Evolutionary conservation across 306 rosid genomes (phyloP), one percentile per base, ranked within the genome.

Genomic region (Castanopsis chinensis): DNA sequence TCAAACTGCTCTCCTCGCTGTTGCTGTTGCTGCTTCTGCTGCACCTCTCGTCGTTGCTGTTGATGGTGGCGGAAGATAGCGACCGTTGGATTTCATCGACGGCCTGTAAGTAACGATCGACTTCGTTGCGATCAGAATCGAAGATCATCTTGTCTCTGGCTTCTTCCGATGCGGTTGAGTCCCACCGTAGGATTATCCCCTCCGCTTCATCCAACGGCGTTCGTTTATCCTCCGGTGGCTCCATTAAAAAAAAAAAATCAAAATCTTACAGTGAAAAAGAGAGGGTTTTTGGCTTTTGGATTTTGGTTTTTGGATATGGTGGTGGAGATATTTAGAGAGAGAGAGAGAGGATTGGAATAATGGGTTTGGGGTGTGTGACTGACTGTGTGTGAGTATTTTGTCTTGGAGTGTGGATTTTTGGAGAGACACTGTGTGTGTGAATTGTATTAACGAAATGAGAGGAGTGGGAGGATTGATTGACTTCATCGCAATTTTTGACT

Each of bases 81-180:
- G 97, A 93, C 21, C 89, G 92, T 71, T 90, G 99, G 92, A 96
- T 93, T 89, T 93, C 92, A 52, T 96, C 99, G 3, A 96, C 97
- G 64, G 99, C 99, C 15, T 65, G 88, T 23, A 96, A 88, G 79
- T 96, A 96, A 21, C 85, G 96, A 86, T 91, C 92, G 43, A 88
- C 89, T 72, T 93, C 96, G 21, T 82, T 81, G 3, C 97, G 90
- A 33, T 96, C 94, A 6, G 91, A 87, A 18, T 92, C 91, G 78
- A 96, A 96, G 35, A 96, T 90, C 99, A 93, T 93, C 57, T 78
- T 90, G 10, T 90, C 98, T 0, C 96, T 82, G 1, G 92, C 89
- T 1, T 96, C 98, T 71, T 93, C 98, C 13, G 98, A 90, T 2
- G 94, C 91, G 27, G 99, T 89, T 1, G 99, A 93, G 88, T 93